Conservation (phyloP, 164 flowering plant species). For the Amborella trichopoda region DNA sequence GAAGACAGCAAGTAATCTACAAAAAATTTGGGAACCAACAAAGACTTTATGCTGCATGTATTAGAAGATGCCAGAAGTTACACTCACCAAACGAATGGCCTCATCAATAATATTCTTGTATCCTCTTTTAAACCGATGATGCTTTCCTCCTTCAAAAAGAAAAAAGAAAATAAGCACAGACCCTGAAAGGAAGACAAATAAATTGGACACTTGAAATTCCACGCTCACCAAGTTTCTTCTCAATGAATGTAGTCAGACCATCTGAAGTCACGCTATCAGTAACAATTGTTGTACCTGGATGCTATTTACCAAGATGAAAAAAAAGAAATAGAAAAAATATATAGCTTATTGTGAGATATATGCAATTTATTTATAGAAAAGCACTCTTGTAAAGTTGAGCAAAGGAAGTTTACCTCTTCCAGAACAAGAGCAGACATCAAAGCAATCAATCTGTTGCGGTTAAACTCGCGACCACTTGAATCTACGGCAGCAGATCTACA, state of each 20-base stretch:
- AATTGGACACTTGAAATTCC: background rate
- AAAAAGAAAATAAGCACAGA: slow-evolving; percentile 7
- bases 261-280: slow-evolving; percentile 99
- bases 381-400: background rate
- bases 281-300: slow-evolving; percentile 94
- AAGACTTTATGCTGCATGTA: background rate
- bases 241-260: slow-evolving; percentile 86
- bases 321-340: slow-evolving; percentile 1
- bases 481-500: slow-evolving; percentile 98
- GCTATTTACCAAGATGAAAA: slow-evolving; percentile 30
- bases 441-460: slow-evolving; percentile 89
- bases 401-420: slow-evolving; percentile 52
- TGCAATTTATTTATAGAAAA: background rate
- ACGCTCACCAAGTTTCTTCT: slow-evolving; percentile 76
- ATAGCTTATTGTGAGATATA: background rate
- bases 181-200: background rate
- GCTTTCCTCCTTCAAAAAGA: slow-evolving; percentile 66
- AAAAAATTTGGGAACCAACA: background rate
- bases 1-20: background rate
- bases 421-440: slow-evolving; percentile 91
- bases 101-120: slow-evolving; percentile 98
- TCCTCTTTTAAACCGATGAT: slow-evolving; percentile 94
- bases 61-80: background rate
- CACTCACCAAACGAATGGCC: slow-evolving; percentile 87
- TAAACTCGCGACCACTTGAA: slow-evolving; percentile 77